Evolutionary conservation across 148 eudicot species (phyloP).

Genomic region (Camellia granthamiana): DNA sequence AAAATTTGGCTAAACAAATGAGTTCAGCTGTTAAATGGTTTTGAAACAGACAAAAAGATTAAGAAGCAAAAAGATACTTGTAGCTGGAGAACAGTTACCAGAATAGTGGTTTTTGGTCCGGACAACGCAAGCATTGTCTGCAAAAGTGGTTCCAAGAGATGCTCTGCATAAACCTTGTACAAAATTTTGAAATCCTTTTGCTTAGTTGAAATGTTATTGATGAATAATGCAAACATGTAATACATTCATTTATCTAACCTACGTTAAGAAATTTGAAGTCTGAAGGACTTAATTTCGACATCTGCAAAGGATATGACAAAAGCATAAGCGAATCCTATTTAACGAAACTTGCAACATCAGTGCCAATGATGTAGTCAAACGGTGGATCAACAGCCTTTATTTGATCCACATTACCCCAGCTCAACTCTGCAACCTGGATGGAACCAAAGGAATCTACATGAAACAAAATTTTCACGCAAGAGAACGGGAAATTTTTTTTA

Average conservation of each 20-base stretch:
- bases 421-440: slow-evolving; percentile 72
- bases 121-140: slow-evolving; percentile 74
- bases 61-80: background rate
- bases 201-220: background rate
- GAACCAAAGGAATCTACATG: slow-evolving; percentile 74
- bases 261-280: background rate
- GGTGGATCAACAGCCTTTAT: slow-evolving; percentile 80
- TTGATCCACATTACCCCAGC: slow-evolving; percentile 84
- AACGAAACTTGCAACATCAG: slow-evolving; percentile 75
- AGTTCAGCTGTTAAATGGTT: background rate
- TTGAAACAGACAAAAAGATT: background rate
- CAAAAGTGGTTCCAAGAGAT: slow-evolving; percentile 82
- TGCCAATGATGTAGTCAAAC: slow-evolving; percentile 84
- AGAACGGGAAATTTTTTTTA: background rate
- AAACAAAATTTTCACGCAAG: slow-evolving; percentile 3
- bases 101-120: slow-evolving; percentile 74
- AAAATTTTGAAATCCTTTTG: background rate
- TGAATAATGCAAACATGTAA: background rate
- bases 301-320: background rate
- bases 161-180: slow-evolving; percentile 86
- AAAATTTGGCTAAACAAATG: slow-evolving; percentile 3
- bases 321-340: background rate
- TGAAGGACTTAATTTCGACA: background rate
- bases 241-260: background rate
- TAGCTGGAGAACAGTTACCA: slow-evolving; percentile 45